Percentiles rank a stretch among this genome's conserved stretches.
phyloP scores from a whole-genome alignment of 768 basidiomycete species.

The Psilocybe cubensis region DNA sequence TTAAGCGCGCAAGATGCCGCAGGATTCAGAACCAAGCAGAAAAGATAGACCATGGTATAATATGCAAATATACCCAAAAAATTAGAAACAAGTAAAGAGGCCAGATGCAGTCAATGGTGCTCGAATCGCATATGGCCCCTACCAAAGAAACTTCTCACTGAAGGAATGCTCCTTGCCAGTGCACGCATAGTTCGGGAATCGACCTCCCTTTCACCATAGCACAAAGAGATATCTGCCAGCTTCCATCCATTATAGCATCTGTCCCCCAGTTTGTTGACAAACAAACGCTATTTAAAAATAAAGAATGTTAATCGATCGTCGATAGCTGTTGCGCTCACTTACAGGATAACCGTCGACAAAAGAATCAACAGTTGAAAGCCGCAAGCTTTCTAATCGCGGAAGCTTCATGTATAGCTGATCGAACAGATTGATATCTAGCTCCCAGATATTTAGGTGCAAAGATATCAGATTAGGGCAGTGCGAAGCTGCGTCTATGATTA shows the following conservation, averaged over 20 bases:
- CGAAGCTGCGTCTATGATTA: conserved; percentile 26
- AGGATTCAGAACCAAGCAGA: background rate
- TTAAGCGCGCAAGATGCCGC: conserved; percentile 2
- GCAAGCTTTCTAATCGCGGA: conserved; percentile 31
- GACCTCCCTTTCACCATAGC: conserved; percentile 21
- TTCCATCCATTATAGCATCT: conserved; percentile 34
- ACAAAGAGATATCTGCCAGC: conserved; percentile 38
- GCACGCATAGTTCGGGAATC: conserved; percentile 35
- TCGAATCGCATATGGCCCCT: background rate
- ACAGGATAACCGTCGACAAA: conserved; percentile 10
- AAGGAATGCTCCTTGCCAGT: conserved; percentile 34
- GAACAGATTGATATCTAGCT: conserved; percentile 33
- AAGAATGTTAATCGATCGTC: background rate
- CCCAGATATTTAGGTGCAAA: conserved; percentile 37
- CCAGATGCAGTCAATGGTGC: background rate
- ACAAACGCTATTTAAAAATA: conserved; percentile 18
- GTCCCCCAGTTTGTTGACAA: conserved; percentile 25
- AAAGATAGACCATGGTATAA: background rate
- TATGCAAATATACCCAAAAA: background rate
- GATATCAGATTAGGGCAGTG: conserved; percentile 25
- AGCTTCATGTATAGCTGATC: conserved; percentile 33
- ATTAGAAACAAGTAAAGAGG: background rate
- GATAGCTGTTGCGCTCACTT: background rate
- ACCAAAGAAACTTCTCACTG: conserved; percentile 37
- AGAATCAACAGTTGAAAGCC: conserved; percentile 31